Conservation (phyloP, 371 early-diverging fungal genomes). For the Nematocida parisii region DNA sequence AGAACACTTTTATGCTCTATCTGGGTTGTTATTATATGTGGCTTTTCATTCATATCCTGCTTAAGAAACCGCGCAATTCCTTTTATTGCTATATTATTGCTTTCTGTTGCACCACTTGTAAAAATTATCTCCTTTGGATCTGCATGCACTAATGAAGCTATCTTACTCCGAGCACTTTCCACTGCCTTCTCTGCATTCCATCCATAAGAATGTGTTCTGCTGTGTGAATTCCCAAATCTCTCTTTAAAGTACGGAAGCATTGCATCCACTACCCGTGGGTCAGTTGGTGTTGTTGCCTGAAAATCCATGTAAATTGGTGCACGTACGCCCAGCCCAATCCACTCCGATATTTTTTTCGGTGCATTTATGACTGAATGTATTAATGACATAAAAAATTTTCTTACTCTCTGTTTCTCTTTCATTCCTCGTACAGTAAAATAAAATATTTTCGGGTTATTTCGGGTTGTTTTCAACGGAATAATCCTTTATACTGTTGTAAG, state of each 20-base stretch:
- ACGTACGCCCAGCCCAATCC: conserved; percentile 15
- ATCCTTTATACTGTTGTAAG: too few species aligned
- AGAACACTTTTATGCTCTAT: conserved; percentile 98
- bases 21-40: conserved; percentile 92
- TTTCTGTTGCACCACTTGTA: conserved; percentile 98
- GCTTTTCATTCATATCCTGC: conserved; percentile 75
- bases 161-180: conserved; percentile 81
- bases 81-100: conserved; percentile 89
- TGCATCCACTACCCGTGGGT: conserved; percentile 89
- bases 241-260: conserved; percentile 93
- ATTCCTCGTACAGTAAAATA: background rate
- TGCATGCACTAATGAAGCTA: conserved; percentile 84
- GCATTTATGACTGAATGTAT: conserved; percentile 10
- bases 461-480: background rate
- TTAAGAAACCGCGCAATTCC: conserved; percentile 83
- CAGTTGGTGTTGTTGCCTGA: conserved; percentile 92
- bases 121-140: conserved; percentile 95
- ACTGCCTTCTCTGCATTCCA: conserved; percentile 94
- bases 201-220: conserved; percentile 90
- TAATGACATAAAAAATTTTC: conserved; percentile 48
- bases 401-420: background rate
- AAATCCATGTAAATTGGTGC: conserved; percentile 83
- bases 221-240: conserved; percentile 93
- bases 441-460: background rate
- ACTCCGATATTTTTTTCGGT: conserved; percentile 39